Base-by-base conservation (phyloP, 2,329 filamentous ascomycete genomes). In the Shiraia bambusicola region DNA sequence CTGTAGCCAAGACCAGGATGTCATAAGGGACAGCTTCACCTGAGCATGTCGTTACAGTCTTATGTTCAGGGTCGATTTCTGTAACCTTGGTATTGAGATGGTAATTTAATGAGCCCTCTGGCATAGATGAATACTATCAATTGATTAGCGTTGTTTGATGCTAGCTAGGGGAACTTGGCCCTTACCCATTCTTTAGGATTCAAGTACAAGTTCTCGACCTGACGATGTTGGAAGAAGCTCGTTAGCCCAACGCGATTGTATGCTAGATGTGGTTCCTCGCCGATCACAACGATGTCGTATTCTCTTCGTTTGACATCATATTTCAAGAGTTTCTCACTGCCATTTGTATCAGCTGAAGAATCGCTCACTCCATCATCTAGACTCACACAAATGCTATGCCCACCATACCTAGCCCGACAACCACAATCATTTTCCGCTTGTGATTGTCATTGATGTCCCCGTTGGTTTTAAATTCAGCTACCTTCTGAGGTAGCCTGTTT, bases 171-270 rank as follows among this genome's bases (percentile, higher is more conserved):
- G n/a, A 30, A 4, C 14, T 2, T 8, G 6, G 5, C 22, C 10
- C 55, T 30, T 50, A 88, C 86, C 88, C 90, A 95, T 76, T 88
- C 84, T 55, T 80, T 75, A 0, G 88, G 86, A 57, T 95, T 94
- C 24, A 95, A 75, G 63, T 94, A 95, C n/a, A 95, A 69, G 52
- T 90, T 87, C 69, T 95, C 88, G 28, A 93, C 85, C 55, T 86
- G 80, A 37, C 89, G 80, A 69, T 95, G 88, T 55, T 88, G 83
- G 64, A 95, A 95, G 74, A 91, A 95, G 45, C 84, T 88, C 3
- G 89, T 94, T 36, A 95, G 75, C 3, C 90, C 90, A 22, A 95
- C 90, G 43, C 91, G 83, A 65, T 95, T 95, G 68, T 95, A 95
- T 14, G 90, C 90, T 39, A 95, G 74, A 72, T 95, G 86, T 14